Base-by-base conservation (phyloP, 768 basidiomycete species). In the Amanita rubescens region DNA sequence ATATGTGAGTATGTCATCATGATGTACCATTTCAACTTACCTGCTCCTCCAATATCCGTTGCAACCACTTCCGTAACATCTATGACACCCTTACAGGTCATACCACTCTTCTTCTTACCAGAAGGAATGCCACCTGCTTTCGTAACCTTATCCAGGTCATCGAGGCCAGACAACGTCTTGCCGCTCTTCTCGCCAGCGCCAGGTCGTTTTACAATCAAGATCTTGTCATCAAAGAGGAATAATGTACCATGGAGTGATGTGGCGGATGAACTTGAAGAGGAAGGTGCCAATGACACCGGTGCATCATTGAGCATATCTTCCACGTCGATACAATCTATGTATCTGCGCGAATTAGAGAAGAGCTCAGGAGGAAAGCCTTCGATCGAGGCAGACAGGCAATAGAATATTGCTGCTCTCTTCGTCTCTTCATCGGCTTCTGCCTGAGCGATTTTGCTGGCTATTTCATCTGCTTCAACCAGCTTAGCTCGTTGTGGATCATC, bases 351-450 rank as follows among this genome's bases (percentile, higher is more conserved):
- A 65, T 87, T 87, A 19, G 88, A 94, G 65, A 95, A 88, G n/a
- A 99, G 69, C 17, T 81, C 82, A 3, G 93, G 85, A 4, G 95
- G 95, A 61, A 98, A 95, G 17, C 84, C 89, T 14, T 96, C 93
- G 32, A 98, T 86, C 20, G 85, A 85, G 20, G 90, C 75, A 56
- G 81, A 84, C 24, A 97, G 73, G 60, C 86, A 89, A 67, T 89
- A 90, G 75, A 97, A 85, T 49, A 90, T 84, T 1, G 90, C 84
- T 1, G 92, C 92, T 14, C 91, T 81, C 67, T 87, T 87, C 0
- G 93, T 97, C 63, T 91, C 83, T 58, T 93, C 91, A 66, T 95
- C 93, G 7, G 91, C 80, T 69, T 96, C 93, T 38, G 94, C 94
- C 32, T 79, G 78, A 11, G 94, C 96, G 56, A 99, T 96, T 59